A percentile compares a stretch with the other conserved stretches of the same genome.
phyloP scores from a whole-genome alignment of 805 yeast species.

The Ogataea trehaloabstinens region DNA sequence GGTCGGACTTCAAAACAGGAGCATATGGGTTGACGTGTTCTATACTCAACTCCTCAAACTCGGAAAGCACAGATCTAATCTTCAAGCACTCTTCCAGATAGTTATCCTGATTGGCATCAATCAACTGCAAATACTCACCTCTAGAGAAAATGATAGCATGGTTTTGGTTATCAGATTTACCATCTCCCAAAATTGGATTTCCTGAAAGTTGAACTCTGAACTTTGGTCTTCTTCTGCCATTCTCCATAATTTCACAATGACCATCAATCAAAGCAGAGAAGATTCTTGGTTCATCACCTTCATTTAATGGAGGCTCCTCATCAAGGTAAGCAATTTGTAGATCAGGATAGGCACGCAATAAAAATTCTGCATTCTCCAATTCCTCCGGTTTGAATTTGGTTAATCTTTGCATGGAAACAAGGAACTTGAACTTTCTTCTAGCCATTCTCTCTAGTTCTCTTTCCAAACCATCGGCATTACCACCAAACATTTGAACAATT shows the following conservation, averaged over 20 bases:
- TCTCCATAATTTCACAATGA: conserved; percentile 67
- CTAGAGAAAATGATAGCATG: conserved; percentile 76
- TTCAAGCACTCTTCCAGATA: conserved; percentile 82
- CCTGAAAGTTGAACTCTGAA: conserved; percentile 79
- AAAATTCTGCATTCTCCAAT: conserved; percentile 74
- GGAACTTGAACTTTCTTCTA: conserved; percentile 73
- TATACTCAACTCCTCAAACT: conserved; percentile 73
- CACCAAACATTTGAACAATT: conserved; percentile 96
- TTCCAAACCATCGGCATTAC: conserved; percentile 95
- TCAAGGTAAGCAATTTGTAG: conserved; percentile 90
- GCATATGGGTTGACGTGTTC: conserved; percentile 83
- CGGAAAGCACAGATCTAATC: conserved; percentile 77
- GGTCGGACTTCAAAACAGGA: conserved; percentile 57
- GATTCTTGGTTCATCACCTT: conserved; percentile 68
- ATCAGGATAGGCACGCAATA: conserved; percentile 81
- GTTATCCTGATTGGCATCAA: conserved; percentile 87
- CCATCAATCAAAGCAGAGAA: conserved; percentile 81
- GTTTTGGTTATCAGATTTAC: conserved; percentile 85
- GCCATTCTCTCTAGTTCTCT: conserved; percentile 92
- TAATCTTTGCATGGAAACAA: conserved; percentile 86
- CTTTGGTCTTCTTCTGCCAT: conserved; percentile 73
- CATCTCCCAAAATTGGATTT: conserved; percentile 84
- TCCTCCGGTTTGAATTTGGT: conserved; percentile 71
- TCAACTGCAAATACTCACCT: conserved; percentile 82
- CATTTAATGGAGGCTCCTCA: conserved; percentile 78